Conservation (phyloP, 1,139 yeast species). For the Sugiyamaella castrensis region DNA sequence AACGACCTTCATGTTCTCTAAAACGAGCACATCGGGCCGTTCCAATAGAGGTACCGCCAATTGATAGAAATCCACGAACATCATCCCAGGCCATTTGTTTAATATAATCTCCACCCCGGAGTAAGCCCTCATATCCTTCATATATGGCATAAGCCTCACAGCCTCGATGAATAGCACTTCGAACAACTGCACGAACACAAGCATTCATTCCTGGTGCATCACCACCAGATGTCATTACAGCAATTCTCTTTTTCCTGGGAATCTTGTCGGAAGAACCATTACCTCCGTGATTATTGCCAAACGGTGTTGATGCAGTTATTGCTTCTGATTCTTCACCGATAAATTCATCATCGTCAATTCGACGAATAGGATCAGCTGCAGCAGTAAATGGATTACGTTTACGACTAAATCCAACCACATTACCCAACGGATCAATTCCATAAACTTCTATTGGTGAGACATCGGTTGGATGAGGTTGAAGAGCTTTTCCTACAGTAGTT, state of each 20-base stretch:
- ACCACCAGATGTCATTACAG: conserved; percentile 98
- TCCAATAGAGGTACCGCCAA: conserved; percentile 95
- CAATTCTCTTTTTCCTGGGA: conserved; percentile 55
- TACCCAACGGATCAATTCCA: conserved; percentile 61
- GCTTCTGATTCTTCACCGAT: neutral
- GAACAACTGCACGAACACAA: conserved; percentile 87
- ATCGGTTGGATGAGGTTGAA: conserved; percentile 38
- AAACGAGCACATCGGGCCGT: conserved; percentile 91
- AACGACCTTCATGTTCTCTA: conserved; percentile 79
- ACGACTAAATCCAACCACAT: conserved; percentile 54
- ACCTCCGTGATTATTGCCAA: neutral
- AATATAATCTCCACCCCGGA: conserved; percentile 72
- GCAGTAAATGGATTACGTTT: conserved; percentile 35
- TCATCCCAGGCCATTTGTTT: conserved; percentile 85
- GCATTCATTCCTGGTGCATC: conserved; percentile 99
- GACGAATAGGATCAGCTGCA: conserved; percentile 18
- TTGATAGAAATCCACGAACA: conserved; percentile 85
- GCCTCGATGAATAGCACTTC: conserved; percentile 83
- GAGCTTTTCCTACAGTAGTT: conserved; percentile 9
- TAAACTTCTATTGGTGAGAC: conserved; percentile 44
- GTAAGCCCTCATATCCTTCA: conserved; percentile 95
- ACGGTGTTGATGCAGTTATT: neutral
- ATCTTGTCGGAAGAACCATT: conserved; percentile 11
- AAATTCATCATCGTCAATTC: conserved; percentile 8
- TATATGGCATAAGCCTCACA: conserved; percentile 92